phyloP scores from a whole-genome alignment of 148 eudicot species.

The Rhododendron kiyosumense region DNA sequence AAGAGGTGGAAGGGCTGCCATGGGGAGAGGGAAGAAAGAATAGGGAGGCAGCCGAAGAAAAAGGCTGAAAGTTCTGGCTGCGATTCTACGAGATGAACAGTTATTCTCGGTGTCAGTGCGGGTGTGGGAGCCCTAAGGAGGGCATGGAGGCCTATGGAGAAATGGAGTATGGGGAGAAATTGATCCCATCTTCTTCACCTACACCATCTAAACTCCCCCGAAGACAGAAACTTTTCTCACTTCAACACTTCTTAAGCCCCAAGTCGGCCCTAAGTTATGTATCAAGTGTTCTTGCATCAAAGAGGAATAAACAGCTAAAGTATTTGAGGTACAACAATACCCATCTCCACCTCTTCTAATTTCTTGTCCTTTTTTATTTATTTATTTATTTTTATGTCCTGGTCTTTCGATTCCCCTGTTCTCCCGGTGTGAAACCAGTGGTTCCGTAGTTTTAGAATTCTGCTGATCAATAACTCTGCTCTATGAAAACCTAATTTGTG shows the following conservation, averaged over 20 bases:
- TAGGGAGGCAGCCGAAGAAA: too few relatives aligned
- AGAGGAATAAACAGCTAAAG: constrained; percentile 8
- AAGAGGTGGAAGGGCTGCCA: too few relatives aligned
- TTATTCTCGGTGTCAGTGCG: too few relatives aligned
- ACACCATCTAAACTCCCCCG: background rate
- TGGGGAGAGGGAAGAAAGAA: too few relatives aligned
- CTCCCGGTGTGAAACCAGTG: too few relatives aligned
- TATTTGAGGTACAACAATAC: constrained; percentile 7
- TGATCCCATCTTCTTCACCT: too few relatives aligned
- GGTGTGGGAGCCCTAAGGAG: too few relatives aligned
- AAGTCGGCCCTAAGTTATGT: background rate
- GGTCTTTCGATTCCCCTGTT: background rate
- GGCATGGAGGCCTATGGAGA: too few relatives aligned
- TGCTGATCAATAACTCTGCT: background rate
- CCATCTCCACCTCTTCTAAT: background rate
- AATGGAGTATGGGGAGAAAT: too few relatives aligned
- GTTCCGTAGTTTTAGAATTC: too few relatives aligned
- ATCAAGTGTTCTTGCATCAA: constrained; percentile 16
- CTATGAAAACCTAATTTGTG: background rate
- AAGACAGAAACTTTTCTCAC: background rate
- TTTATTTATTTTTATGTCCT: background rate
- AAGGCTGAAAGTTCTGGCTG: too few relatives aligned
- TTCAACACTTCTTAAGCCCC: background rate
- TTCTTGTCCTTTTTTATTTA: background rate
- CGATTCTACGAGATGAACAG: too few relatives aligned